Percentiles rank a stretch among this genome's conserved stretches.
Evolutionary conservation across 495 filamentous ascomycete genomes (phyloP).

Genomic region (Stereocaulon alpinum): DNA sequence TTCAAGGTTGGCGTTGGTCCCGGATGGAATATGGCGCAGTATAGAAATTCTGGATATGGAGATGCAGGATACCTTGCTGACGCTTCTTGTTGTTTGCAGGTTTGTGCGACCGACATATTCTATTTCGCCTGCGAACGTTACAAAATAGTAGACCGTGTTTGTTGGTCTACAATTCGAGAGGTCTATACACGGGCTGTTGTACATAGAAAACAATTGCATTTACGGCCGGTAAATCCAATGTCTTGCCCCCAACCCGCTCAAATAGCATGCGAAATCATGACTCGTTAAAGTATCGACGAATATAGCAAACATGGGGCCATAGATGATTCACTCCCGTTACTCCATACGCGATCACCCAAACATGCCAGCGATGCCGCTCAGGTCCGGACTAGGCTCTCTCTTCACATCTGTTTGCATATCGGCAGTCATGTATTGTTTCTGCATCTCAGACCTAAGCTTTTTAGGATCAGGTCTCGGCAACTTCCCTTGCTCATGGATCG

Average conservation of each 20-base stretch:
- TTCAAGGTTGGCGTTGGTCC: too few species aligned
- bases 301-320: neutral
- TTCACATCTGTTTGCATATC: conserved; percentile 35
- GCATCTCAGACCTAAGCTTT: conserved; percentile 40
- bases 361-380: conserved; percentile 58
- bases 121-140: conserved; percentile 41
- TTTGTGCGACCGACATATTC: conserved; percentile 66
- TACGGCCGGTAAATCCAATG: neutral
- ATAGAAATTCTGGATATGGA: too few species aligned
- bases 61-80: conserved; percentile 1
- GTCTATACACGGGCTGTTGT: conserved; percentile 3
- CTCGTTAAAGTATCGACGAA: neutral
- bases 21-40: too few species aligned
- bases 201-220: conserved; percentile 1
- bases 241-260: neutral
- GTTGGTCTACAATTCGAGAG: conserved; percentile 6
- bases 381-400: conserved; percentile 49
- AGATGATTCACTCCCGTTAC: neutral
- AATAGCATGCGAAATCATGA: neutral
- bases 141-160: conserved; percentile 29
- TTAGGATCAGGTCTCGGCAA: conserved; percentile 47
- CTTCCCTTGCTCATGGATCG: conserved; percentile 86
- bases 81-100: conserved; percentile 27
- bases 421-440: conserved; percentile 46
- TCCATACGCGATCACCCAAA: conserved; percentile 39